Percentiles rank a stretch among this genome's conserved stretches.
Evolutionary conservation across 148 eudicot species (phyloP).

Genomic region (Talinum fruticosum): DNA sequence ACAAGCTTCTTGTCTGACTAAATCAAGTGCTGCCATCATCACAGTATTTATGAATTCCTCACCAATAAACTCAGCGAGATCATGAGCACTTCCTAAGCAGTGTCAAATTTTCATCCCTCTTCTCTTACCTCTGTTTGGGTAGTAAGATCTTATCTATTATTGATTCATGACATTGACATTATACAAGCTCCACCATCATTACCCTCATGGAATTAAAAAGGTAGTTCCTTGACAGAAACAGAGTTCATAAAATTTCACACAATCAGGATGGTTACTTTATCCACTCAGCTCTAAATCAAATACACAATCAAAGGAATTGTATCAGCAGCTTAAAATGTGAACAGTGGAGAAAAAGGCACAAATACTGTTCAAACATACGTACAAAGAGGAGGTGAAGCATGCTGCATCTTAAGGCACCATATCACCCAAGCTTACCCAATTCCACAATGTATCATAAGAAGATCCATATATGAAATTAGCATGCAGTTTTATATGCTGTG

Average conservation of each 20-base stretch:
- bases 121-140: not conserved
- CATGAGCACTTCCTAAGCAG: not conserved
- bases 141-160: no score
- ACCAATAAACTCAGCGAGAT: not conserved
- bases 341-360: no score
- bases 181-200: not conserved
- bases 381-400: not conserved
- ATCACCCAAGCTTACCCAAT: not conserved
- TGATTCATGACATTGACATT: not conserved
- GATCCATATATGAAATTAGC: no score
- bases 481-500: no score
- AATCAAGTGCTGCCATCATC: not conserved
- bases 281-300: not conserved
- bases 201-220: not conserved
- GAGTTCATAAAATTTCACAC: not conserved
- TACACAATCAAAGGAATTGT: not conserved
- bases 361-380: not conserved
- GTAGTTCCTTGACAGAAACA: not conserved
- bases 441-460: no score
- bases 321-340: no score
- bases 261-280: not conserved
- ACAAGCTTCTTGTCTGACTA: not conserved
- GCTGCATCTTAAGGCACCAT: not conserved
- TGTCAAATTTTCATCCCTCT: not conserved
- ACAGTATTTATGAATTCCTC: not conserved